phyloP scores from a whole-genome alignment of 495 filamentous ascomycete genomes.

The Bacidia gigantensis region DNA sequence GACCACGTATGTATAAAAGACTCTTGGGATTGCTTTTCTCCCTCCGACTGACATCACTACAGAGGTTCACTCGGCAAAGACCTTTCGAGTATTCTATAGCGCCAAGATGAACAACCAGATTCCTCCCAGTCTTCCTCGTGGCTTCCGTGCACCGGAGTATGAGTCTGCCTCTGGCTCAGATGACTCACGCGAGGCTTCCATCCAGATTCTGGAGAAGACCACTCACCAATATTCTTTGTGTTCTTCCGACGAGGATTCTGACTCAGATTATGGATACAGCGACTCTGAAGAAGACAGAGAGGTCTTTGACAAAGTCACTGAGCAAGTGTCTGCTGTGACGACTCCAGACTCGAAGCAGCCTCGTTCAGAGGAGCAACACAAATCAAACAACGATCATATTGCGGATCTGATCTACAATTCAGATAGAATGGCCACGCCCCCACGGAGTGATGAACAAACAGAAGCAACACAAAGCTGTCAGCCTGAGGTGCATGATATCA shows the following conservation, averaged over 20 bases:
- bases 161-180: conserved; percentile 21
- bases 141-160: conserved; percentile 32
- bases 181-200: conserved; percentile 13
- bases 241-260: conserved; percentile 8
- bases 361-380: not conserved
- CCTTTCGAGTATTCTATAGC: conserved; percentile 12
- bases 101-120: not conserved
- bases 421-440: not conserved
- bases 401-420: not conserved
- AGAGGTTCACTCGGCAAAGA: conserved; percentile 16
- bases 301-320: conserved; percentile 6
- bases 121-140: not conserved
- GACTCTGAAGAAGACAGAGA: conserved; percentile 14
- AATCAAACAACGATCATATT: not conserved
- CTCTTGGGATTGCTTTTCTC: not conserved
- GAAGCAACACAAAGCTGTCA: not conserved
- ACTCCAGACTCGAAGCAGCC: conserved; percentile 6
- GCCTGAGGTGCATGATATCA: not conserved
- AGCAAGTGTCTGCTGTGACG: conserved; percentile 8
- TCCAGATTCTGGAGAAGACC: conserved; percentile 12
- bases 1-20: conserved; percentile 25
- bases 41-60: not conserved
- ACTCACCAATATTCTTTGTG: conserved; percentile 14
- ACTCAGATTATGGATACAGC: conserved; percentile 8
- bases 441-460: not conserved